Evolutionary conservation across 2,329 filamentous ascomycete genomes (phyloP), one percentile per base, ranked within the genome.

Genomic region (Colletotrichum limetticola): DNA sequence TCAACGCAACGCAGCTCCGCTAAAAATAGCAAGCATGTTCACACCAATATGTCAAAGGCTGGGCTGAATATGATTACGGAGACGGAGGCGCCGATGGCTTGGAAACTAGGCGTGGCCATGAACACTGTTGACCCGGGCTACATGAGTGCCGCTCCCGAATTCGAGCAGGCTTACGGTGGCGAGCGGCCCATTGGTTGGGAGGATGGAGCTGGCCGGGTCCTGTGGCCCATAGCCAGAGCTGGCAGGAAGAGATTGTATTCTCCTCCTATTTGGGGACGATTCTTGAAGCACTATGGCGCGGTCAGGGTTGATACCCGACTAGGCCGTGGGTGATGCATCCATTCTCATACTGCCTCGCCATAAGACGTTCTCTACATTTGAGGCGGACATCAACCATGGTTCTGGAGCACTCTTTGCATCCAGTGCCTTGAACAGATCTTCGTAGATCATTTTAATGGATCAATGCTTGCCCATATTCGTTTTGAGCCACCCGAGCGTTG

Each of bases 21-120:
- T 64, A 83, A 83, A 71, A 73, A 66, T 1, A 81, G 82, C 7
- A 75, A 77, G 49, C 81, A 84, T 58, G 81, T 83, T 9, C 81
- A 83, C 72, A 84, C 81, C 11, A 83, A 83, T 72, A 83, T 83
- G 80, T 81, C 80, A 24, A 84, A 84, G 61, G 82, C 82, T 7
- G 81, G 80, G 1, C 78, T 84, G 16, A 83, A 83, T 75, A 84
- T 84, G 82, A 81, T 83, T 57, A 84, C 82, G 0, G 80, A 83
- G 72, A 83, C 82, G 0, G 81, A 84, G 62, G 79, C 80, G 5
- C 72, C 69, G 0, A 52, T 61, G 6, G 76, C 79, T 2, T 84
- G 82, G 83, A 63, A 74, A 24, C 74, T 65, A 1, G 74, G 77
- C 11, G 78, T 83, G 24, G 81, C 79, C 3, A 83, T 84, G 76